These are phyloP conservation scores for Lyophyllum semitale DNA, from an alignment of 768 basidiomycete species.

Conservation along the genomic window DNA sequence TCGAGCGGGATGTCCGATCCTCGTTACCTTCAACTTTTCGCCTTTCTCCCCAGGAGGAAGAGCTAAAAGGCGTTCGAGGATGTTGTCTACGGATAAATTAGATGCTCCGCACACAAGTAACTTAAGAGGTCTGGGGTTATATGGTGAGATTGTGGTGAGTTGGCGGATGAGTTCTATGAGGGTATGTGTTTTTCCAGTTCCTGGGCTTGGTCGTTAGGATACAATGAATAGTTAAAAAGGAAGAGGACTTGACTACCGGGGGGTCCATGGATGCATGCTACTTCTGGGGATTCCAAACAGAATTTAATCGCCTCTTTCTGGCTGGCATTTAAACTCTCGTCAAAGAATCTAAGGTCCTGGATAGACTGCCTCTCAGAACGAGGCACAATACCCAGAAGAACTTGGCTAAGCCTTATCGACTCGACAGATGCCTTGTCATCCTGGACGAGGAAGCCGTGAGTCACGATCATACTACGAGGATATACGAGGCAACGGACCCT, in stretches of 20 bases:
- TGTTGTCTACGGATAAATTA: conserved; percentile 95
- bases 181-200: conserved; percentile 96
- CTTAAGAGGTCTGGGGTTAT: conserved; percentile 54
- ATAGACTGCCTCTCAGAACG: conserved; percentile 42
- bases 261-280: conserved; percentile 97
- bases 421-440: conserved; percentile 45
- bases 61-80: conserved; percentile 80
- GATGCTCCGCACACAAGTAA: conserved; percentile 92
- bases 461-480: conserved; percentile 11
- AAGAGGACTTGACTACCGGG: conserved; percentile 57
- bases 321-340: conserved; percentile 74
- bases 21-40: conserved; percentile 63
- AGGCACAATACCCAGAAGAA: conserved; percentile 67
- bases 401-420: conserved; percentile 56
- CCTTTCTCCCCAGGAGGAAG: conserved; percentile 54
- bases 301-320: conserved; percentile 86
- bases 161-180: conserved; percentile 93
- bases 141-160: conserved; percentile 50
- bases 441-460: conserved; percentile 17
- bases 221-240: neutral
- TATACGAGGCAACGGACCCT: conserved; percentile 5
- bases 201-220: conserved; percentile 29
- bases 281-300: conserved; percentile 75
- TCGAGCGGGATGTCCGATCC: conserved; percentile 96
- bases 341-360: conserved; percentile 63